Conservation (phyloP, 139 green algal species). For the Chlorella sp. region DNA sequence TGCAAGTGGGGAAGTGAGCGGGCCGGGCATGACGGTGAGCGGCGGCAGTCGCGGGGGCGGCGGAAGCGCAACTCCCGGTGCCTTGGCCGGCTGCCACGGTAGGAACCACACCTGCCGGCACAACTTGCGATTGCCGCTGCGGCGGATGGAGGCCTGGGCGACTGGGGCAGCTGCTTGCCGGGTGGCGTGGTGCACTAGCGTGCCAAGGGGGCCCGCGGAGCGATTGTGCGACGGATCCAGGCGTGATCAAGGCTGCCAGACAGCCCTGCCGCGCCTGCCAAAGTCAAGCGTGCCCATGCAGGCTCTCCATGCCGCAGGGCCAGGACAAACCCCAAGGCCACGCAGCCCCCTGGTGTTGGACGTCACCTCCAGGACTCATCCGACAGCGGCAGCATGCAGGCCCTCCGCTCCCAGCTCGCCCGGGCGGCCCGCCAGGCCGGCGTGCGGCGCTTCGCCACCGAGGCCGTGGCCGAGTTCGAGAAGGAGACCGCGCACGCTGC, state of each 20-base stretch:
- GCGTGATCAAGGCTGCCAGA: too few species aligned
- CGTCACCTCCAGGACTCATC: background rate
- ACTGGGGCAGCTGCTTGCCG: too few species aligned
- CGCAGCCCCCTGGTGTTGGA: background rate
- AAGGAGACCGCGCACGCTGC: slow-evolving; percentile 8
- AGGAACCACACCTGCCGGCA: too few species aligned
- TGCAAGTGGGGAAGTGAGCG: background rate
- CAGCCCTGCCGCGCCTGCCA: too few species aligned
- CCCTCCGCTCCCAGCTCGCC: background rate
- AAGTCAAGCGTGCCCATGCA: too few species aligned
- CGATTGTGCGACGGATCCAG: too few species aligned
- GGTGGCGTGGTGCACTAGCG: too few species aligned
- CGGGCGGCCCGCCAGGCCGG: slow-evolving; percentile 5
- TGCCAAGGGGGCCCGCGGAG: too few species aligned
- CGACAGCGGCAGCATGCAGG: background rate
- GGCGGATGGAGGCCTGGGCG: too few species aligned
- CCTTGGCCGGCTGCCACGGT: too few species aligned
- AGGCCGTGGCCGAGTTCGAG: background rate
- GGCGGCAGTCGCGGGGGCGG: background rate
- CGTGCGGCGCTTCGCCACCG: background rate
- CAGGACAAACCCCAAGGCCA: background rate
- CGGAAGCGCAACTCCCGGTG: background rate
- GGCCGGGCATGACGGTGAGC: background rate
- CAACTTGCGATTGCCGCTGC: too few species aligned
- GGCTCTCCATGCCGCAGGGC: background rate